phyloP scores from a whole-genome alignment of 176 grass and related monocot genomes.

The Cenchrus americanus region DNA sequence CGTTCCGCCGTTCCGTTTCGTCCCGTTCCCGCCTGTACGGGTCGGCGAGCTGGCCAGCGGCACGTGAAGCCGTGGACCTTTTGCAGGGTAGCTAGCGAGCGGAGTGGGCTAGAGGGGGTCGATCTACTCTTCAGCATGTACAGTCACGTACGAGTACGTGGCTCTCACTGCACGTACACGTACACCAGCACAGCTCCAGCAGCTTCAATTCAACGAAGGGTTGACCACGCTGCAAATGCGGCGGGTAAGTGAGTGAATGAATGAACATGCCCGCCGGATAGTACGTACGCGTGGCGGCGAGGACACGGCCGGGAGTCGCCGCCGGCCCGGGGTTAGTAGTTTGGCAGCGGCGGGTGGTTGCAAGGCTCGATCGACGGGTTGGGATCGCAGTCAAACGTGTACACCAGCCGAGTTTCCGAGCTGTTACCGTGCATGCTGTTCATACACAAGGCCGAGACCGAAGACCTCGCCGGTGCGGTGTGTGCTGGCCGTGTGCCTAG shows the following conservation, averaged over 20 bases:
- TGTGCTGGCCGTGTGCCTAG: too few relatives aligned
- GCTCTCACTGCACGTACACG: not conserved
- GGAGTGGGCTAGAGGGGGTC: too few relatives aligned
- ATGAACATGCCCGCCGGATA: too few relatives aligned
- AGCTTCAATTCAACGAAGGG: not conserved
- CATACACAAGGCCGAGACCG: not conserved
- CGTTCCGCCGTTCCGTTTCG: too few relatives aligned
- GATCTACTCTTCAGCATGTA: not conserved
- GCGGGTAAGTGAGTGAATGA: not conserved
- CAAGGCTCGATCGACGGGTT: too few relatives aligned
- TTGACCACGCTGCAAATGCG: not conserved
- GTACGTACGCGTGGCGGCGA: too few relatives aligned
- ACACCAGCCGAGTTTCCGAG: not conserved
- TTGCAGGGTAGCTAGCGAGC: too few relatives aligned
- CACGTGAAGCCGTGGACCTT: constrained; percentile 28
- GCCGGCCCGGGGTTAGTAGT: too few relatives aligned
- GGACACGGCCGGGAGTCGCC: too few relatives aligned
- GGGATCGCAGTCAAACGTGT: too few relatives aligned
- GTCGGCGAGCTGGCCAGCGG: not conserved
- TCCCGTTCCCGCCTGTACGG: not conserved
- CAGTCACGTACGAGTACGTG: not conserved
- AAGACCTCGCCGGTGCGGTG: not conserved
- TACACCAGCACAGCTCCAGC: not conserved
- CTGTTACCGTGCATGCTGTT: not conserved
- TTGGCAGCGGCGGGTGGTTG: too few relatives aligned